Evolutionary conservation across 805 yeast genomes (phyloP).

Genomic region (Suhomyces sp.): DNA sequence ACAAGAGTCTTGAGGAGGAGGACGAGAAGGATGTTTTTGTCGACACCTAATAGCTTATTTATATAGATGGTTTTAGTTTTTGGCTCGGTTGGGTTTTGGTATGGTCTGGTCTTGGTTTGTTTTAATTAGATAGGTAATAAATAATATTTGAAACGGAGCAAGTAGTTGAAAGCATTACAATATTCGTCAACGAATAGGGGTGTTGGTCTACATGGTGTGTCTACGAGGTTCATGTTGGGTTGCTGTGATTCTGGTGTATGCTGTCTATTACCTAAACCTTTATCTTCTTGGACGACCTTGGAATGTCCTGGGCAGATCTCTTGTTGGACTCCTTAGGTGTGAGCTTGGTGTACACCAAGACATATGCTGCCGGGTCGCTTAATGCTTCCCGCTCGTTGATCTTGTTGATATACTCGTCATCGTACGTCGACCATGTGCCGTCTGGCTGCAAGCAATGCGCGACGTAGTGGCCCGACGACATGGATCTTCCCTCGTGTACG

Average conservation of each 20-base stretch:
- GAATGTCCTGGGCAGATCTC: neutral
- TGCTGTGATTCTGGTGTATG: neutral
- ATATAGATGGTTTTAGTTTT: neutral
- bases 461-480: constrained; percentile 89
- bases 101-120: neutral
- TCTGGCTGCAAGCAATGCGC: constrained; percentile 91
- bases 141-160: neutral
- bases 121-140: neutral
- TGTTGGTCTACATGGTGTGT: too few relatives aligned
- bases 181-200: neutral
- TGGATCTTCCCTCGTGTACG: constrained; percentile 91
- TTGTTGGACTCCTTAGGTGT: constrained; percentile 47
- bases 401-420: constrained; percentile 81
- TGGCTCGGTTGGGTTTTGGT: neutral
- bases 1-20: constrained; percentile 15
- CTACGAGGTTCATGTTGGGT: too few relatives aligned
- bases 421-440: constrained; percentile 90
- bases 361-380: constrained; percentile 86
- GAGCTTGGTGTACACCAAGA: constrained; percentile 76
- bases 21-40: constrained; percentile 15
- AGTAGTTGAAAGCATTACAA: neutral
- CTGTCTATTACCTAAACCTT: constrained; percentile 2
- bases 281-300: constrained; percentile 7
- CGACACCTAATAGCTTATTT: constrained; percentile 7
- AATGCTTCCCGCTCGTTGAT: constrained; percentile 72